Percentiles rank a stretch among this genome's conserved stretches.
Evolutionary conservation across 768 basidiomycete genomes (phyloP).

Genomic region (Mycena pura): DNA sequence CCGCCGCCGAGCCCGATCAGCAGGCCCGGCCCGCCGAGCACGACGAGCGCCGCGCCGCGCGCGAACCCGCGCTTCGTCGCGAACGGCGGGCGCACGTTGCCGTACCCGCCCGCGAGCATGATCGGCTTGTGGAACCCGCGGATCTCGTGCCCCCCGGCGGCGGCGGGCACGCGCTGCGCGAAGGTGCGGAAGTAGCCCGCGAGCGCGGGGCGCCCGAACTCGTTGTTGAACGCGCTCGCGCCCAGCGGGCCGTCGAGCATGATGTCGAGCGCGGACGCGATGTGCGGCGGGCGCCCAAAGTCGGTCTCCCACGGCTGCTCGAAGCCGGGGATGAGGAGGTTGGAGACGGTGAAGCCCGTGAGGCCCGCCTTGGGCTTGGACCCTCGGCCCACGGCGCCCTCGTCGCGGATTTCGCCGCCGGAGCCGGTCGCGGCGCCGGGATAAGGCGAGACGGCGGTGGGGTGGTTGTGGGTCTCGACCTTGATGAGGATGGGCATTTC

Average conservation of each 20-base stretch:
- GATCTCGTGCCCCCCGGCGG: constrained; percentile 65
- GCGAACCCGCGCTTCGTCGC: constrained; percentile 80
- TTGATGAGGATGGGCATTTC: constrained; percentile 92
- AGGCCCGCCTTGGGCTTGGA: constrained; percentile 97
- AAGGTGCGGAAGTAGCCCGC: constrained; percentile 97
- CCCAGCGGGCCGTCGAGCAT: constrained; percentile 97
- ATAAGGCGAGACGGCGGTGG: constrained; percentile 97
- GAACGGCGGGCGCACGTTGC: constrained; percentile 87
- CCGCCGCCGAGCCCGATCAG: constrained; percentile 97
- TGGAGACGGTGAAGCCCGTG: constrained; percentile 91
- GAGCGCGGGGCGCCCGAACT: constrained; percentile 94
- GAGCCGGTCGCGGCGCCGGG: constrained; percentile 99
- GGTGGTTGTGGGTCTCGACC: constrained; percentile 99
- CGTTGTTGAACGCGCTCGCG: constrained; percentile 96
- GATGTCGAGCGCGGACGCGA: constrained; percentile 93
- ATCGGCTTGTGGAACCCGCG: constrained; percentile 99
- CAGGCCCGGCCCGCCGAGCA: constrained; percentile 95
- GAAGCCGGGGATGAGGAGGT: constrained; percentile 90
- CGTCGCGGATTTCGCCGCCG: constrained; percentile 97
- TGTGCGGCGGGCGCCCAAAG: constrained; percentile 88
- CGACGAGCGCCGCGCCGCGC: constrained; percentile 86
- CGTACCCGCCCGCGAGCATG: constrained; percentile 98
- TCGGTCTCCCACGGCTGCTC: constrained; percentile 96
- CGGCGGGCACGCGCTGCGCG: constrained; percentile 72
- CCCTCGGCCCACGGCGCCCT: constrained; percentile 94